Percentiles rank a stretch among this genome's conserved stretches.
phyloP scores from a whole-genome alignment of 78 protist species.

The Dictyostelium citrinum region DNA sequence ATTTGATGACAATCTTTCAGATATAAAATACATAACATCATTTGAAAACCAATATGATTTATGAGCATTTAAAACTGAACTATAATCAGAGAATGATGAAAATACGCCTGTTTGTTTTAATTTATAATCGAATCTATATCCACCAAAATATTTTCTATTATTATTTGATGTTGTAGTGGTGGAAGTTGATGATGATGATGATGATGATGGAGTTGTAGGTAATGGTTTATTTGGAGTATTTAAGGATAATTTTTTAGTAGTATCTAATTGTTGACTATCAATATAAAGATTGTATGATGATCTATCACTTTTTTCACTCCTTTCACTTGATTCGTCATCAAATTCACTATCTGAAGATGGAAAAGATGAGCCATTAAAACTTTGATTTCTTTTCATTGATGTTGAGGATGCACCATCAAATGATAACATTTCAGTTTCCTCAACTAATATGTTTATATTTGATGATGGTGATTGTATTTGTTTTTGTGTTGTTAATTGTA shows the following conservation, averaged over 20 bases:
- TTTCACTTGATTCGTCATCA: slow-evolving; percentile 13
- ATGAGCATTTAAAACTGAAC: slow-evolving; percentile 23
- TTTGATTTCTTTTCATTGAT: not conserved
- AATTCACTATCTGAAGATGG: not conserved
- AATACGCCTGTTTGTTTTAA: slow-evolving; percentile 31
- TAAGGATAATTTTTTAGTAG: not conserved
- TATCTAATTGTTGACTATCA: not conserved
- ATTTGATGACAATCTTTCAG: slow-evolving; percentile 9
- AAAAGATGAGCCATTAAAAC: not conserved
- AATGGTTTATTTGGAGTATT: not conserved
- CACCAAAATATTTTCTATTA: slow-evolving; percentile 28
- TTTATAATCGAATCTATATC: slow-evolving; percentile 63
- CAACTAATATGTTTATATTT: not conserved
- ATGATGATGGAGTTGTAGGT: not conserved
- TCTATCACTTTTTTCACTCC: not conserved
- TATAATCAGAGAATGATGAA: slow-evolving; percentile 21
- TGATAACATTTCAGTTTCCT: slow-evolving; percentile 9
- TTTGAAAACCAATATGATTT: slow-evolving; percentile 45
- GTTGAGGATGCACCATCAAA: slow-evolving; percentile 17
- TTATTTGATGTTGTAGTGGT: not conserved
- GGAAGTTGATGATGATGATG: too few relatives aligned
- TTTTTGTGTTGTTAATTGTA: not conserved
- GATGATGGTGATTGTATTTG: not conserved
- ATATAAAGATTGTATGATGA: not conserved
- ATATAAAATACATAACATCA: slow-evolving; percentile 52